These are phyloP conservation scores for Hydnomerulius pinastri DNA, from an alignment of 768 basidiomycete species.

Conservation along the genomic window DNA sequence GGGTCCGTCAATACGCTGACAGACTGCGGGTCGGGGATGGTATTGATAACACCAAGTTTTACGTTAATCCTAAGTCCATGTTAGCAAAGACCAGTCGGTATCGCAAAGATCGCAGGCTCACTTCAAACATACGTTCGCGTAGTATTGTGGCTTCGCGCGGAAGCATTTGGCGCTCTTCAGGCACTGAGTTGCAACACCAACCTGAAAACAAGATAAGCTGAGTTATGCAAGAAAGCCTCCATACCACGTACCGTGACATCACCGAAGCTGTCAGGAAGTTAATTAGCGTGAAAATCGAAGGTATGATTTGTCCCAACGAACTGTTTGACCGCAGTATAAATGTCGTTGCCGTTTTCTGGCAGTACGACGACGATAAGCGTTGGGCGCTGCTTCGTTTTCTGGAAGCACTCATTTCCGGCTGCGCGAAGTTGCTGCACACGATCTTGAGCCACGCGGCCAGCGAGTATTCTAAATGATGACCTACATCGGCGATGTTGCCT, in stretches of 20 bases:
- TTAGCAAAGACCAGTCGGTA: neutral
- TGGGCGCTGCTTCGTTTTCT: constrained; percentile 45
- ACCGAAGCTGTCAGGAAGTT: constrained; percentile 56
- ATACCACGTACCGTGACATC: constrained; percentile 52
- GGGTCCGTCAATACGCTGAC: constrained; percentile 68
- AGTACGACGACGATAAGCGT: constrained; percentile 66
- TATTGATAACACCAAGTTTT: constrained; percentile 83
- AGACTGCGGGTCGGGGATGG: constrained; percentile 68
- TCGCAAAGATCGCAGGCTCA: constrained; percentile 35
- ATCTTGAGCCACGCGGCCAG: neutral
- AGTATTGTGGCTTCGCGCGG: constrained; percentile 74
- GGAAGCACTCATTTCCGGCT: constrained; percentile 49
- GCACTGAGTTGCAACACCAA: constrained; percentile 81
- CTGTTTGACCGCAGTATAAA: constrained; percentile 81
- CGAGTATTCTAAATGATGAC: constrained; percentile 4
- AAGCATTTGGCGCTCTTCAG: constrained; percentile 66
- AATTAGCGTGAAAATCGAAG: constrained; percentile 3
- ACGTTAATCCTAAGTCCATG: constrained; percentile 64
- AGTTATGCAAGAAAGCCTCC: neutral
- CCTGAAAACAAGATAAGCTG: constrained; percentile 34
- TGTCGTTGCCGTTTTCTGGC: constrained; percentile 74
- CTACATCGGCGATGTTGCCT: constrained; percentile 49
- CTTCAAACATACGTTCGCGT: constrained; percentile 81
- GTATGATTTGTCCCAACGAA: constrained; percentile 37
- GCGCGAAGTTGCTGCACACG: constrained; percentile 46